Conservation (phyloP, 2,329 filamentous ascomycete genomes). For the Aspergillus quadricinctus region DNA sequence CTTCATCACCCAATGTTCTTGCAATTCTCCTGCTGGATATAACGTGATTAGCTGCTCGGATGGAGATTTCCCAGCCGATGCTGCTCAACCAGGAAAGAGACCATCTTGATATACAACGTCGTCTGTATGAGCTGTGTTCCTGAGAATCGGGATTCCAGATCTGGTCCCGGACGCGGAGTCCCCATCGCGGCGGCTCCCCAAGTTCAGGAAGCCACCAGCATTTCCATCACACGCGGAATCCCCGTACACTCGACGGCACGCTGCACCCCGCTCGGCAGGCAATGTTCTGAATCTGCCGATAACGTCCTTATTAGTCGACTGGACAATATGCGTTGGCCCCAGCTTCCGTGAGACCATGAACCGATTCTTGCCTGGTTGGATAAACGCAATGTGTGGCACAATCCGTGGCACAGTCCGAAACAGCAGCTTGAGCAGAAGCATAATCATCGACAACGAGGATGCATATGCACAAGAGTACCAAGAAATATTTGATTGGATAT, state of each 20-base stretch:
- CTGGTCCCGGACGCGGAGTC: conserved; percentile 11
- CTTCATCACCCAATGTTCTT: no score
- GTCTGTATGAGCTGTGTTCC: background rate
- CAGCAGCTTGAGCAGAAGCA: background rate
- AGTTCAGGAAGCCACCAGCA: conserved; percentile 16
- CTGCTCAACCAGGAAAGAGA: conserved; percentile 49
- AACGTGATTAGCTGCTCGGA: no score
- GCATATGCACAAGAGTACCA: no score
- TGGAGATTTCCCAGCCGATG: no score
- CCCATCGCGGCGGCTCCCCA: conserved; percentile 15
- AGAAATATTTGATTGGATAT: background rate
- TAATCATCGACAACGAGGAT: no score
- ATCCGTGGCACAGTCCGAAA: background rate
- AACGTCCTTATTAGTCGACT: conserved; percentile 6
- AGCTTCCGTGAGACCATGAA: conserved; percentile 16
- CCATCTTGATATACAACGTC: conserved; percentile 4
- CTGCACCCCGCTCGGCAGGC: conserved; percentile 3
- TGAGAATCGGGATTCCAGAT: conserved; percentile 14
- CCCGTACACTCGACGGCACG: conserved; percentile 21
- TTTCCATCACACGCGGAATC: conserved; percentile 12
- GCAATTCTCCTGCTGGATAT: no score
- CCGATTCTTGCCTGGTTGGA: no score
- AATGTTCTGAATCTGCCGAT: conserved; percentile 6
- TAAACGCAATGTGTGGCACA: background rate
- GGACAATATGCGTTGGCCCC: conserved; percentile 24